Evolutionary conservation across 148 eudicot species (phyloP).

Genomic region (Camellia japonica): DNA sequence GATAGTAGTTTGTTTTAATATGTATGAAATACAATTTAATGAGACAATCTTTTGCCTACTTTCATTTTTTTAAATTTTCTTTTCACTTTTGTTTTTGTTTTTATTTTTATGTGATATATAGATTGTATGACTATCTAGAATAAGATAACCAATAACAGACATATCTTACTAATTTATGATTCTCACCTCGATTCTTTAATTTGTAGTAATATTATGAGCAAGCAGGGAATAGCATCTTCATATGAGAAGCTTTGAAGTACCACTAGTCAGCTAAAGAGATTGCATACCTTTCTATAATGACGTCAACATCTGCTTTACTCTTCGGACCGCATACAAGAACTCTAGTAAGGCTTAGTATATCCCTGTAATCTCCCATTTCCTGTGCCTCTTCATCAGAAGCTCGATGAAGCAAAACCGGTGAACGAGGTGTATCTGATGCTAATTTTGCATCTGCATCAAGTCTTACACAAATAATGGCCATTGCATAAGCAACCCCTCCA

Average conservation of each 20-base stretch:
- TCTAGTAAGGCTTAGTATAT: constrained; percentile 85
- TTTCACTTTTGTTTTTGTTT: neutral
- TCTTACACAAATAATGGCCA: constrained; percentile 78
- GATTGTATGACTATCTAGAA: neutral
- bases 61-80: neutral
- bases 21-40: too few relatives aligned
- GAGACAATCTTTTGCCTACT: neutral
- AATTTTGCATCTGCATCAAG: constrained; percentile 68
- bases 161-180: neutral
- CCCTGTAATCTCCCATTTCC: constrained; percentile 78
- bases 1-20: too few relatives aligned
- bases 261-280: constrained; percentile 4
- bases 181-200: neutral
- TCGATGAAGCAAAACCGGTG: constrained; percentile 22
- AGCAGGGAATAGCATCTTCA: neutral
- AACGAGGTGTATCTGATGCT: constrained; percentile 28
- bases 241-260: neutral
- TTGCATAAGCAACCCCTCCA: constrained; percentile 96
- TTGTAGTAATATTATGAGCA: neutral
- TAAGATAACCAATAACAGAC: neutral
- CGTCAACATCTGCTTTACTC: constrained; percentile 81
- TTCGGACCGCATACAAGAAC: constrained; percentile 85
- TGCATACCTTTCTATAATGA: constrained; percentile 73
- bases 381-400: constrained; percentile 62
- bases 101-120: neutral